Evolutionary conservation across 768 basidiomycete species (phyloP), one percentile per base, ranked within the genome.

Genomic region (Tulasnella sp.): DNA sequence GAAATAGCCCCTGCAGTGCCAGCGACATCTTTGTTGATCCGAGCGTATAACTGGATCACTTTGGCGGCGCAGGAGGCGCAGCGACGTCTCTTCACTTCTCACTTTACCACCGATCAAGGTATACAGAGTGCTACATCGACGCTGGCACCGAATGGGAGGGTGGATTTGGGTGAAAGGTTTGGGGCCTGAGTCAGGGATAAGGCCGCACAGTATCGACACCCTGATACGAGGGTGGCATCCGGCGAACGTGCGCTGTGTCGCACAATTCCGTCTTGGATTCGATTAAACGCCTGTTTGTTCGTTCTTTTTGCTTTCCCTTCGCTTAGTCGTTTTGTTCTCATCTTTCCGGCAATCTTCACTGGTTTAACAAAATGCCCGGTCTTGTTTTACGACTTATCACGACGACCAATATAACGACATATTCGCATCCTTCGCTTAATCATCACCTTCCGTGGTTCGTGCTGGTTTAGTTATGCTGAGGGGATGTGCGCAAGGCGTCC

Each of bases 41-140:
- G 53, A 21, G 55, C 55, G 42, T 56, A 56, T 26, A 43, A 56
- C 10, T 42, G 55, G 4, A 56, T 56, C 55, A 43, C 41, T n/a
- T 42, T 38, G 9, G 55, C 55, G 4, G 21, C 23, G 32, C 19
- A 45, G n/a, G 55, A 56, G 17, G 34, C 55, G 17, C 5, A 29
- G 24, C 34, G n/a, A 11, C 29, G 27, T 11, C 17, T 34, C 21
- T 27, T 42, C 7, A 27, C 55, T 23, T 43, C 55, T 29, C 15
- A 15, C 10, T 26, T 24, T 19, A 27, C 21, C 11, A 13, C 23
- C 5, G 3, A 10, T 9, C 17, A 3, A n/a, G 29, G 32, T 17
- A 23, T 23, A 17, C 24, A 10, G 52, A 13, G n/a, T 8, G 32
- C 21, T 1, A 24, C 52, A 7, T 23, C 52, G 13, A 10, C 52